Conservation (phyloP, 805 yeast species). For the Spencermartinsiella europaea region DNA sequence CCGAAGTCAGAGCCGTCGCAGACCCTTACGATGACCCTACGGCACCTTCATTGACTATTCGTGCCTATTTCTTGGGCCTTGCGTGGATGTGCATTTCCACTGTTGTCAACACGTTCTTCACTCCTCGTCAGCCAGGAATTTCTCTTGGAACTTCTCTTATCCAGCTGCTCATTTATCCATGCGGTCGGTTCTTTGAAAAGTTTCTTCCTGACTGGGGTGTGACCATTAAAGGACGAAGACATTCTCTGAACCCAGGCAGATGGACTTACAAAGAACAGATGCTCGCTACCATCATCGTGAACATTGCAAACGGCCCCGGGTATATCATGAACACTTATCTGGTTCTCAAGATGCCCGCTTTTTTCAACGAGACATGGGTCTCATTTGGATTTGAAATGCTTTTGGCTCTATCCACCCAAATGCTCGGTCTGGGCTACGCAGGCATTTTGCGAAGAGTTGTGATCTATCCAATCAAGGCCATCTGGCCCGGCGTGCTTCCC, state of each 20-base stretch:
- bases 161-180: slow-evolving; percentile 46
- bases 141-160: slow-evolving; percentile 38
- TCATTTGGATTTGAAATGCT: slow-evolving; percentile 42
- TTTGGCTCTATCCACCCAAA: slow-evolving; percentile 45
- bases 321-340: slow-evolving; percentile 17
- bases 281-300: slow-evolving; percentile 41
- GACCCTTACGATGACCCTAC: slow-evolving; percentile 47
- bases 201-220: slow-evolving; percentile 46
- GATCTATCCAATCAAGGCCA: slow-evolving; percentile 40
- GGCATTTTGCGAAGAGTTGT: slow-evolving; percentile 51
- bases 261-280: slow-evolving; percentile 61
- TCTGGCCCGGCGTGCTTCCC: slow-evolving; percentile 54
- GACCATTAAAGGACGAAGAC: slow-evolving; percentile 36
- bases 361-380: slow-evolving; percentile 28
- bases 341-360: slow-evolving; percentile 24
- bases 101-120: slow-evolving; percentile 52
- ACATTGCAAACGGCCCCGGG: slow-evolving; percentile 9
- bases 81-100: slow-evolving; percentile 48
- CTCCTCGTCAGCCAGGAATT: slow-evolving; percentile 50
- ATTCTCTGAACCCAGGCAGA: slow-evolving; percentile 52
- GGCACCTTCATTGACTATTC: slow-evolving; percentile 43
- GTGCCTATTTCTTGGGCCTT: slow-evolving; percentile 38
- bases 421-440: slow-evolving; percentile 49
- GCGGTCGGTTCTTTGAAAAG: slow-evolving; percentile 41
- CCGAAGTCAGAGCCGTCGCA: slow-evolving; percentile 53